These are phyloP conservation scores for Xylaria palmicola DNA, from an alignment of 495 filamentous ascomycete genomes.

Conservation along the genomic window DNA sequence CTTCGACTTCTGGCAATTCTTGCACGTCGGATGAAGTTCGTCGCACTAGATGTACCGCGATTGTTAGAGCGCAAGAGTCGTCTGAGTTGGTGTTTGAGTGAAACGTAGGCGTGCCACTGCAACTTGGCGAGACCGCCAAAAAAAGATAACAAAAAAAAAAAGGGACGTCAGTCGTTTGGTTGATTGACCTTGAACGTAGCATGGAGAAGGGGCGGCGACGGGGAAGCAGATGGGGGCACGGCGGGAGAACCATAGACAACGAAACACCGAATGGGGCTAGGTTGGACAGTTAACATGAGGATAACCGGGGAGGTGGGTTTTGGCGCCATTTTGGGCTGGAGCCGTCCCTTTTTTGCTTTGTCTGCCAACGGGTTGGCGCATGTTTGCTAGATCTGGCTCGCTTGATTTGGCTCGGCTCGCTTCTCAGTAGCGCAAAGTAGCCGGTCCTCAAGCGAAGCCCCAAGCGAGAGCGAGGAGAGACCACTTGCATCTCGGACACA, in stretches of 20 bases:
- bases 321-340: slow-evolving; percentile 3
- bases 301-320: neutral
- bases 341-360: slow-evolving; percentile 10
- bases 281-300: slow-evolving; percentile 11
- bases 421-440: slow-evolving; percentile 34
- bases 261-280: slow-evolving; percentile 16
- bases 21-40: slow-evolving; percentile 89
- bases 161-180: slow-evolving; percentile 6
- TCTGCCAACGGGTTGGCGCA: slow-evolving; percentile 19
- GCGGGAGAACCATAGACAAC: slow-evolving; percentile 10
- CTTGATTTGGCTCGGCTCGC: slow-evolving; percentile 29
- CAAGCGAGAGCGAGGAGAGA: slow-evolving; percentile 21
- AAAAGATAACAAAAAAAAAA: neutral
- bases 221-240: neutral
- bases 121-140: neutral
- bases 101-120: neutral
- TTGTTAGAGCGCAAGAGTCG: neutral
- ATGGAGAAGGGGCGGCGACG: neutral
- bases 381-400: slow-evolving; percentile 14
- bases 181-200: slow-evolving; percentile 3
- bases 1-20: slow-evolving; percentile 98
- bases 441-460: slow-evolving; percentile 25
- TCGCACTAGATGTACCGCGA: slow-evolving; percentile 67
- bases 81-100: no score
- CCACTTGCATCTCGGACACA: slow-evolving; percentile 17